phyloP scores from a whole-genome alignment of 306 rosid species.

The Pachyrhizus erosus region DNA sequence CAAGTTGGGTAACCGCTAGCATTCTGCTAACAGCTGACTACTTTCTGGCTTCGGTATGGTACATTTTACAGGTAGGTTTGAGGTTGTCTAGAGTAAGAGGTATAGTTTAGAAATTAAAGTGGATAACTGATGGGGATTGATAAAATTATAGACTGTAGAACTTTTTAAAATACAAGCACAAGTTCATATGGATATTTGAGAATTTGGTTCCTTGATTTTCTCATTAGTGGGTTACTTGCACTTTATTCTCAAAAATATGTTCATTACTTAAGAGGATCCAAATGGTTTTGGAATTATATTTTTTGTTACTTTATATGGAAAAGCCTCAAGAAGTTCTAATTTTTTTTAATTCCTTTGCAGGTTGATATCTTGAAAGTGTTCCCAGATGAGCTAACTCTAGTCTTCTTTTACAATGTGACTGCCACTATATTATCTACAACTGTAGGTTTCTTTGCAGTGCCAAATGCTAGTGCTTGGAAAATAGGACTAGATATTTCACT shows the following conservation, averaged over 20 bases:
- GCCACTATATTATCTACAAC: constrained; percentile 59
- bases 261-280: not conserved
- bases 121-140: not conserved
- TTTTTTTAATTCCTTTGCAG: constrained; percentile 50
- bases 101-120: not conserved
- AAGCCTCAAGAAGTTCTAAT: not conserved
- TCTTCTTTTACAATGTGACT: constrained; percentile 64
- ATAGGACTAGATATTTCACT: constrained; percentile 62
- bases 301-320: not conserved
- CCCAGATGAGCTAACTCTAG: constrained; percentile 75
- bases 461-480: constrained; percentile 76
- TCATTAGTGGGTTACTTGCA: not conserved
- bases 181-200: not conserved
- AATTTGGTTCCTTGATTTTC: not conserved
- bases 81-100: not conserved
- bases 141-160: not conserved
- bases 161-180: not conserved
- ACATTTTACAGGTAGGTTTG: constrained; percentile 74
- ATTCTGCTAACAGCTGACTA: constrained; percentile 70
- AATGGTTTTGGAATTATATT: constrained; percentile 40
- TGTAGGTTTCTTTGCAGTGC: constrained; percentile 61
- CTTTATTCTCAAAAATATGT: not conserved
- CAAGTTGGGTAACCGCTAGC: constrained; percentile 74
- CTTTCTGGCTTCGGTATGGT: constrained; percentile 76
- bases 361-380: constrained; percentile 78